Evolutionary conservation across 345 rosid species (phyloP), one percentile per base, ranked within the genome.

Genomic region (Boechera retrofracta): DNA sequence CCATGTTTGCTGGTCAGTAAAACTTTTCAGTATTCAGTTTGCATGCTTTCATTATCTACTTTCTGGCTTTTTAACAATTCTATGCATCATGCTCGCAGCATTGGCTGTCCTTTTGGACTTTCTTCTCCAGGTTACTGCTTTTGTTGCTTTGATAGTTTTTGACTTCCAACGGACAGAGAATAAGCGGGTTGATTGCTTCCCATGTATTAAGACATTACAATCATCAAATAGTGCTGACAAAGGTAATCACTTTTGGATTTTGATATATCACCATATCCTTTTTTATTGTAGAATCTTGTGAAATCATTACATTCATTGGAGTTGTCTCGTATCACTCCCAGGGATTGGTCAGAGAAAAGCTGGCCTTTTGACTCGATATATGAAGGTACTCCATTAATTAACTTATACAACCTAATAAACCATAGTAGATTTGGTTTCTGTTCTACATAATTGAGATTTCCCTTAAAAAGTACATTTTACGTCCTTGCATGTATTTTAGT

Each of bases 41-140:
- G 10, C 13, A 35, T 33, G 4, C 6, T 33, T 61, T n/a, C 24
- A 45, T 39, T 49, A 67, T 63, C 48, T 32, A 48, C 45, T 51
- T 64, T 67, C 52, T 68, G 54, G 29, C 24, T 47, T 39, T 21
- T 26, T 33, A 53, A 79, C 65, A 64, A 41, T 48, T 55, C n/a
- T 73, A 38, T 81, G 54, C 66, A 11, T 82, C 57, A 72, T 72
- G 80, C 32, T 79, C 85, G 84, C 93, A 94, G 98, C 98, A 26
- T 76, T 94, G 82, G 98, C 98, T 28, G 95, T 94, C 75, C 84
- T 94, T 71, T 83, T 94, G 89, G 98, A 94, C 85, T 94, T 94
- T 79, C 88, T 94, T 69, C 91, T 94, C 55, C 97, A 94, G 85
- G 90, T 94, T 74, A 92, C 98, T 77, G 98, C 98, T 69, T 94